These are phyloP conservation scores for Ascochyta pisi DNA, from an alignment of 2,329 filamentous ascomycete species.

Conservation along the genomic window DNA sequence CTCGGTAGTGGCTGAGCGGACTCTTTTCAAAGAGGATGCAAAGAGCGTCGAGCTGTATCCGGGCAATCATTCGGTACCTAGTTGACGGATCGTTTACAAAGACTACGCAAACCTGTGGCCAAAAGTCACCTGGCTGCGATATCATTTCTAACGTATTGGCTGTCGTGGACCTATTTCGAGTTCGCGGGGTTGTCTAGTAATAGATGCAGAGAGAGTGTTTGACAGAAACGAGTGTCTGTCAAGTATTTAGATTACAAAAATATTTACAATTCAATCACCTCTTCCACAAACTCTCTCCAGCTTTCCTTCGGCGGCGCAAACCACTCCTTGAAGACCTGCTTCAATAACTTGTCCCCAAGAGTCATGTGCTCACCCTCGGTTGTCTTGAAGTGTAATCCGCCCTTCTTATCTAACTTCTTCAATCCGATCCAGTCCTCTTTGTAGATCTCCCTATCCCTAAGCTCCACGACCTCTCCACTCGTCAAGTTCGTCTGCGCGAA, in stretches of 20 bases:
- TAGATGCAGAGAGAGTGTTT: too few species aligned
- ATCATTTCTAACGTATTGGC: too few species aligned
- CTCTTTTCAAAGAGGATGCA: neutral
- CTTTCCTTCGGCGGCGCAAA: constrained; percentile 58
- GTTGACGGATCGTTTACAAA: too few species aligned
- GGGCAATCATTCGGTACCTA: neutral
- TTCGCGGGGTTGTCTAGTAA: too few species aligned
- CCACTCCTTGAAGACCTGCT: constrained; percentile 69
- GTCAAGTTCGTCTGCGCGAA: constrained; percentile 80
- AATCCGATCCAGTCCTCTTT: constrained; percentile 93
- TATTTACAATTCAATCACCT: constrained; percentile 37
- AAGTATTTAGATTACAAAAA: neutral
- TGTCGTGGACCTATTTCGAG: too few species aligned
- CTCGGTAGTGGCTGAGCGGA: neutral
- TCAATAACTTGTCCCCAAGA: constrained; percentile 70
- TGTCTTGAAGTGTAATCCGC: constrained; percentile 76
- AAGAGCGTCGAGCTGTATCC: neutral
- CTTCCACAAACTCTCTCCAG: constrained; percentile 23
- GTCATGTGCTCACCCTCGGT: constrained; percentile 84
- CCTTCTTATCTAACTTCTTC: constrained; percentile 77
- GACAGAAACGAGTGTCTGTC: too few species aligned
- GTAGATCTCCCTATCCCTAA: constrained; percentile 77
- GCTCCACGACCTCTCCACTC: constrained; percentile 64
- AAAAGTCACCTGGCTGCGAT: too few species aligned
- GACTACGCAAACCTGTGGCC: too few species aligned